Conservation (phyloP, 495 filamentous ascomycete species). For the Friedmanniomyces simplex region DNA sequence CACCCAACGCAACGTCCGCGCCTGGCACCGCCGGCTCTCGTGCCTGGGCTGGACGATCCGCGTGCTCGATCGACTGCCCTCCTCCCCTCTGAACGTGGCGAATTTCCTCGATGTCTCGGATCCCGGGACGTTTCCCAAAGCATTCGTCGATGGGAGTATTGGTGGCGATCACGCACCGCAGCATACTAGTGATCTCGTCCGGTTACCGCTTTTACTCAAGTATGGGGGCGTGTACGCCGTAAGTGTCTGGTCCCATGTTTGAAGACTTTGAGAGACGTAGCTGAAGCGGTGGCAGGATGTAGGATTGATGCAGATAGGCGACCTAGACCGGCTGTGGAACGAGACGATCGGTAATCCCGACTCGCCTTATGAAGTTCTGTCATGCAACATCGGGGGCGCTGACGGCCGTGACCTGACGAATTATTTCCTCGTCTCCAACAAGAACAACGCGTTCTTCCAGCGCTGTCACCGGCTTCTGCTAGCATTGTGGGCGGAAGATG, state of each 20-base stretch:
- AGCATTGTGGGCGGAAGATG: slow-evolving; percentile 40
- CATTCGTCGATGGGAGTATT: slow-evolving; percentile 39
- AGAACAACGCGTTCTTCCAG: slow-evolving; percentile 38
- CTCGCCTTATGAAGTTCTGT: slow-evolving; percentile 40
- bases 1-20: slow-evolving; percentile 44
- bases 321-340: slow-evolving; percentile 42
- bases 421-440: slow-evolving; percentile 38
- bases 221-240: slow-evolving; percentile 46
- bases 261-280: too few relatives aligned
- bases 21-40: slow-evolving; percentile 44
- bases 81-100: slow-evolving; percentile 37
- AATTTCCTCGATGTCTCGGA: slow-evolving; percentile 40
- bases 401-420: slow-evolving; percentile 36
- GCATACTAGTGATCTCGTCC: slow-evolving; percentile 47
- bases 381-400: slow-evolving; percentile 33
- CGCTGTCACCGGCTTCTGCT: slow-evolving; percentile 43
- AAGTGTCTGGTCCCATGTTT: not conserved
- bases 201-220: slow-evolving; percentile 42
- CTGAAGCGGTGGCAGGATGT: slow-evolving; percentile 30
- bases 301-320: slow-evolving; percentile 45
- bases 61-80: slow-evolving; percentile 37
- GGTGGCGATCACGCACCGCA: slow-evolving; percentile 40
- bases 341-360: slow-evolving; percentile 36
- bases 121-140: slow-evolving; percentile 36
- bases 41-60: slow-evolving; percentile 43